Evolutionary conservation across 2,329 filamentous ascomycete species (phyloP).

Genomic region (Paramyrothecium roridum): DNA sequence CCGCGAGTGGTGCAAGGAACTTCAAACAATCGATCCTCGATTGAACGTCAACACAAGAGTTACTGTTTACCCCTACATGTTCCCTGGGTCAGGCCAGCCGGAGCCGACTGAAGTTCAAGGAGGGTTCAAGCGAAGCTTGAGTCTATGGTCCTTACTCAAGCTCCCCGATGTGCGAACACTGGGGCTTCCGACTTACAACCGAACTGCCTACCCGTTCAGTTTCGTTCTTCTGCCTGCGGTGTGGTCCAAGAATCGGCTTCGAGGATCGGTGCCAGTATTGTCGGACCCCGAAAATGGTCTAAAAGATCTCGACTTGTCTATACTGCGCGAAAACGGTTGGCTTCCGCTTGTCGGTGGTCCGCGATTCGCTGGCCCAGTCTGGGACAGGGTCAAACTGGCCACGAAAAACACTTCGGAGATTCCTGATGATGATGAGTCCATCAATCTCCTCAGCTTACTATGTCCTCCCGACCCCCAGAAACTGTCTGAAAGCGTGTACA

Average conservation of each 20-base stretch:
- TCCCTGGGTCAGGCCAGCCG: not conserved
- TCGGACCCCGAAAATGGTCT: not conserved
- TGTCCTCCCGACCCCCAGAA: too few relatives aligned
- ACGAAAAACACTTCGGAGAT: too few relatives aligned
- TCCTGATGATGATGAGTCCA: too few relatives aligned
- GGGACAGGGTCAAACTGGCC: not conserved
- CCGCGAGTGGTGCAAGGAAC: not conserved
- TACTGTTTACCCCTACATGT: not conserved
- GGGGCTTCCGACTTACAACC: not conserved
- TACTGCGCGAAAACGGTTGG: not conserved
- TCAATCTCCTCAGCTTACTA: too few relatives aligned
- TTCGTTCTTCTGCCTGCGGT: not conserved
- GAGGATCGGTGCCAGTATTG: not conserved
- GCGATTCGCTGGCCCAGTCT: not conserved
- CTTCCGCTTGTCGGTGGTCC: not conserved
- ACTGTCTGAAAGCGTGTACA: too few relatives aligned
- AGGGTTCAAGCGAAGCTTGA: too few relatives aligned
- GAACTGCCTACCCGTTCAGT: not conserved
- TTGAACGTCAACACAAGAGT: too few relatives aligned
- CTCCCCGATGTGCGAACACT: not conserved
- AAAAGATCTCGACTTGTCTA: not conserved
- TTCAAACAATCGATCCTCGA: not conserved
- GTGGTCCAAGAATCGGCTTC: not conserved
- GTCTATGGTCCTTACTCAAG: not conserved
- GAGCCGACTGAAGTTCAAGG: not conserved